Conservation (phyloP, 2,329 filamentous ascomycete genomes). For the Venturiaceae sp. region DNA sequence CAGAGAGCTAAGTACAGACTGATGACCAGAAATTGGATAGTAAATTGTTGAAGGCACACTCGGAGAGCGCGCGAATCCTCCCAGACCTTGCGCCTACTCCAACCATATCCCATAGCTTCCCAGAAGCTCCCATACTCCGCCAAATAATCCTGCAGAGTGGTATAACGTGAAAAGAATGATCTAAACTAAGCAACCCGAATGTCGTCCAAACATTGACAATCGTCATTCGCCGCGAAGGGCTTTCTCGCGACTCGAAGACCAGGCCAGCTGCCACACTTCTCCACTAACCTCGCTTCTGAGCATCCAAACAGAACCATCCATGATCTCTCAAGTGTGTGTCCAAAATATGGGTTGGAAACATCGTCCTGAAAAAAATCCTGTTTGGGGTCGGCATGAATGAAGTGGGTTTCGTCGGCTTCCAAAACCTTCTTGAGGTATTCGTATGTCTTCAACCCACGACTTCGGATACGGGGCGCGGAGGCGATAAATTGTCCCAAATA, state of each 20-base stretch:
- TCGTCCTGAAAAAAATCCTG: constrained; percentile 4
- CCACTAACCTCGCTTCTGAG: neutral
- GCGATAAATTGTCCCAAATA: constrained; percentile 40
- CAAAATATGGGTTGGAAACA: constrained; percentile 4
- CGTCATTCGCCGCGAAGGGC: neutral
- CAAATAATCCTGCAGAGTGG: too few relatives aligned
- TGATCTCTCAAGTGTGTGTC: constrained; percentile 1
- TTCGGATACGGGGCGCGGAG: constrained; percentile 32
- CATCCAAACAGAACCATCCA: constrained; percentile 1
- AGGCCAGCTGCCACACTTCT: neutral
- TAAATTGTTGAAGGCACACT: neutral
- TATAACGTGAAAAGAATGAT: neutral
- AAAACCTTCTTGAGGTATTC: constrained; percentile 12
- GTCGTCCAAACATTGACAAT: constrained; percentile 4
- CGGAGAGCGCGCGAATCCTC: neutral
- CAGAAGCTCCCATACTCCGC: neutral
- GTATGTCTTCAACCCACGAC: constrained; percentile 23
- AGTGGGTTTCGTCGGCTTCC: neutral
- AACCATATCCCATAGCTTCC: neutral
- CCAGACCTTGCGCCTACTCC: neutral
- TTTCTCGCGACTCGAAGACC: neutral
- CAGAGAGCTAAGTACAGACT: neutral
- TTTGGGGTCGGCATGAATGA: constrained; percentile 3
- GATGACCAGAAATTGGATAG: neutral
- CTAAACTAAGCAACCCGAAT: neutral